Evolutionary conservation across 1,139 yeast genomes (phyloP).

Genomic region (Oligophagozyma castellii): DNA sequence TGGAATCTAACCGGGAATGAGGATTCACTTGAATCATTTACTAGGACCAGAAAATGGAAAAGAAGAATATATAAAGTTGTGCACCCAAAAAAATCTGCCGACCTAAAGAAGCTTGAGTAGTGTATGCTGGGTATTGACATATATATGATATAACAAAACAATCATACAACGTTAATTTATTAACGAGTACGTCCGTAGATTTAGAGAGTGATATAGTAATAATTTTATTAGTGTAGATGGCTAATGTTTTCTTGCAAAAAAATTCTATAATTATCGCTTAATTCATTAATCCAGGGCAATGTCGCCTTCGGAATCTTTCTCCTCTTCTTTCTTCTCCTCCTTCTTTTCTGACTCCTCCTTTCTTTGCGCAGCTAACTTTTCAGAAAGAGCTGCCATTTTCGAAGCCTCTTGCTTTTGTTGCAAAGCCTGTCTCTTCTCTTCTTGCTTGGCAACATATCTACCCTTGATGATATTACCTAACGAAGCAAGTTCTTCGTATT

Average conservation of each 20-base stretch:
- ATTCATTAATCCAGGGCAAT: conserved; percentile 3
- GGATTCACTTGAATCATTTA: conserved; percentile 19
- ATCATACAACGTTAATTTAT: not conserved
- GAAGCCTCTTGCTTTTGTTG: conserved; percentile 82
- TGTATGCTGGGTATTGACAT: conserved; percentile 1
- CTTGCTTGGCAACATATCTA: conserved; percentile 86
- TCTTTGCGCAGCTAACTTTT: conserved; percentile 79
- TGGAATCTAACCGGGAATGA: conserved; percentile 16
- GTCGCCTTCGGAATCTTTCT: conserved; percentile 7
- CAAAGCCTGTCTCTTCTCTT: conserved; percentile 84
- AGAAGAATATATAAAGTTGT: conserved; percentile 10
- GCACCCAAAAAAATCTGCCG: conserved; percentile 2
- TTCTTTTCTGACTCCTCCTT: conserved; percentile 26
- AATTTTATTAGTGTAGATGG: not conserved
- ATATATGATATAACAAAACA: conserved; percentile 1
- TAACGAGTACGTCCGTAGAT: not conserved
- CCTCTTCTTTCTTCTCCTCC: conserved; percentile 23
- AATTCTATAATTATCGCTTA: conserved; percentile 1
- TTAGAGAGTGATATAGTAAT: not conserved
- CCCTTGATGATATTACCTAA: conserved; percentile 92
- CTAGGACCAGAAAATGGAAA: conserved; percentile 18
- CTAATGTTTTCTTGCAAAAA: no score
- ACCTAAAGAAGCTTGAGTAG: not conserved
- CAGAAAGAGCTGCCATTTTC: conserved; percentile 80
- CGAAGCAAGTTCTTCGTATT: conserved; percentile 92